Evolutionary conservation across 495 filamentous ascomycete species (phyloP).

Genomic region (Elasticomyces elasticus): DNA sequence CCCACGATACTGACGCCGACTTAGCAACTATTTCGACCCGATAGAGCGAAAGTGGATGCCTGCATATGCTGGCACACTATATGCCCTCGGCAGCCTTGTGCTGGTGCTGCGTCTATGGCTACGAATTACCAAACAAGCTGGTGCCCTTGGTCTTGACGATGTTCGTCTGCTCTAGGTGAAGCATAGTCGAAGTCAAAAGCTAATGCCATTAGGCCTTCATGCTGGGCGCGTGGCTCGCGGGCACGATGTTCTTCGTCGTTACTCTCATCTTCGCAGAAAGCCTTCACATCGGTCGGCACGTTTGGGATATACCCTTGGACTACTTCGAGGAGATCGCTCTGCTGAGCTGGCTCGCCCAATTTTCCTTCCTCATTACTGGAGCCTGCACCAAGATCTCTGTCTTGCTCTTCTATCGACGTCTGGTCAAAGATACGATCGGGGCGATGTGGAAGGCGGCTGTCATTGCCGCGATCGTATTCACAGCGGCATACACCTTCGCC

Average conservation of each 20-base stretch:
- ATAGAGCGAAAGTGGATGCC: slow-evolving; percentile 12
- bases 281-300: slow-evolving; percentile 24
- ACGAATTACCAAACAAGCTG: slow-evolving; percentile 12
- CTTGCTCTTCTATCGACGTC: slow-evolving; percentile 25
- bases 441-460: slow-evolving; percentile 19
- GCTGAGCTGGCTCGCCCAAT: slow-evolving; percentile 25
- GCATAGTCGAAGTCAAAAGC: neutral
- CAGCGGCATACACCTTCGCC: slow-evolving; percentile 16
- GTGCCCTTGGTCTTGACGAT: slow-evolving; percentile 20
- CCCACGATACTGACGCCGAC: neutral
- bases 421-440: slow-evolving; percentile 17
- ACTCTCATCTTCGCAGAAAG: neutral
- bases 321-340: slow-evolving; percentile 9
- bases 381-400: slow-evolving; percentile 27
- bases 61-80: slow-evolving; percentile 6
- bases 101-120: slow-evolving; percentile 14
- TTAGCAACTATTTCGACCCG: slow-evolving; percentile 15
- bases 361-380: slow-evolving; percentile 22
- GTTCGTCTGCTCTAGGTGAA: neutral
- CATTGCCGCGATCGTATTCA: slow-evolving; percentile 18
- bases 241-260: slow-evolving; percentile 6
- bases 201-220: slow-evolving; percentile 1
- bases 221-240: neutral
- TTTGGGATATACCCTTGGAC: slow-evolving; percentile 22
- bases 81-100: slow-evolving; percentile 12